A percentile compares a stretch with the other conserved stretches of the same genome.
These are phyloP conservation scores for Leccinum broughii DNA, from an alignment of 768 basidiomycete genomes.

Conservation along the genomic window DNA sequence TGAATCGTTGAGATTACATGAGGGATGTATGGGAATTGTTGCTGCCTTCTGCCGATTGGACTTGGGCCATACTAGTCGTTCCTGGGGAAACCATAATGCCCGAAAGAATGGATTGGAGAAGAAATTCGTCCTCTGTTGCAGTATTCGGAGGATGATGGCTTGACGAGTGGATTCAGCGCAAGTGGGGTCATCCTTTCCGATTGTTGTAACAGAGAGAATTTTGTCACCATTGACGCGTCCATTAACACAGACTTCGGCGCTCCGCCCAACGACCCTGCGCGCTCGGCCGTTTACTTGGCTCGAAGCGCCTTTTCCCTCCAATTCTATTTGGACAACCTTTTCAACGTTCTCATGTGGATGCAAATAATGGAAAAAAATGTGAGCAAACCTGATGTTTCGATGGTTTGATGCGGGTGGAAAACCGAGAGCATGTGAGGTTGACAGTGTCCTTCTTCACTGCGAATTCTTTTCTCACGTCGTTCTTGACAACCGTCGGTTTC, in stretches of 20 bases:
- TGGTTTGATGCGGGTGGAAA: slow-evolving; percentile 42
- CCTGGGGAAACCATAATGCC: slow-evolving; percentile 29
- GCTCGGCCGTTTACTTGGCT: slow-evolving; percentile 22
- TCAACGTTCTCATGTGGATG: neutral
- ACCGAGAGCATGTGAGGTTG: slow-evolving; percentile 41
- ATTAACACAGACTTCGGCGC: slow-evolving; percentile 32
- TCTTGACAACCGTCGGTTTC: slow-evolving; percentile 46
- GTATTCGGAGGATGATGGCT: slow-evolving; percentile 19
- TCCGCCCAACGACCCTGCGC: slow-evolving; percentile 38
- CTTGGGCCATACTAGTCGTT: slow-evolving; percentile 19
- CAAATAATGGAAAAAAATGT: neutral
- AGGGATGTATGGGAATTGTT: slow-evolving; percentile 1
- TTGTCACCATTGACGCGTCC: slow-evolving; percentile 17
- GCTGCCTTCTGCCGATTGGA: neutral
- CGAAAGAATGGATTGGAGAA: slow-evolving; percentile 27
- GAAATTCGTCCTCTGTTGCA: slow-evolving; percentile 22
- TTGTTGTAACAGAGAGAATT: slow-evolving; percentile 42
- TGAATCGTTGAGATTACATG: slow-evolving; percentile 26
- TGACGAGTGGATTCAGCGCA: slow-evolving; percentile 45
- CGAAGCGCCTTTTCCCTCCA: slow-evolving; percentile 2
- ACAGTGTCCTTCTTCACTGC: slow-evolving; percentile 32
- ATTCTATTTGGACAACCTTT: slow-evolving; percentile 24
- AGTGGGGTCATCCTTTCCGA: slow-evolving; percentile 57
- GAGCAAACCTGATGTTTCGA: slow-evolving; percentile 41
- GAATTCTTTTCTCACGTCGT: slow-evolving; percentile 39